Evolutionary conservation across 805 yeast genomes (phyloP), one percentile per base, ranked within the genome.

Genomic region (Wickerhamomyces canadensis): DNA sequence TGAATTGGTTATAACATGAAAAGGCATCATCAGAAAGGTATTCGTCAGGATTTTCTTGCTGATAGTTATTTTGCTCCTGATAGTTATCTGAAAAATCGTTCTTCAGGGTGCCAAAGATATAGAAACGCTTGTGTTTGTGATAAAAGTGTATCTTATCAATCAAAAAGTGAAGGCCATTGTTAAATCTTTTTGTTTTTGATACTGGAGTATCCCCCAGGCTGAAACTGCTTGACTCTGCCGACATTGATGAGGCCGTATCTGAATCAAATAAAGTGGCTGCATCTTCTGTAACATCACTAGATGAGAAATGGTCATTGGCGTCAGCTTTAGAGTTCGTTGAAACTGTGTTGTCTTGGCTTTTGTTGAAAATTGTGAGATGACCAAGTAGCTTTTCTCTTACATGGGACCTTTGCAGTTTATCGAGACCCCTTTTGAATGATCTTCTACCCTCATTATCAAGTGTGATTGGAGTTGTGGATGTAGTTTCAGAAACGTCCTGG

Each of bases 1-100:
- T 39, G 27, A 33, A 46, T n/a, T 42, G 42, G 19, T 46, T 42
- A 24, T 46, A 46, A 35, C 50, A 46, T 7, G 45, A 34, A 18
- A 22, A 38, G 1, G 45, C 42, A 5, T 41, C 48, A 5, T 41
- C 42, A 2, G 43, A 34, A 3, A 42, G 19, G 5, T 35, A 25
- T 11, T 34, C 37, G 9, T 10, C 31, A 27, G 4, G 4, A 11
- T 11, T 27, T 8, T 27, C 12, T 27, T 17, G 15, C 6, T 27
- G n/a, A 25, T 25, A 11, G 12, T 25, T 13, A 25, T 25, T 13
- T 25, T 12, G 15, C 27, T n/a, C 15, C 6, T 25, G 9, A 9
- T 12, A 6, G 6, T 25, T 6, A 25, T 25, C n/a, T 6, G 6
- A 25, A 11, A 12, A 8, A 25, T 25, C 22, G 14, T 28, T 16